Base-by-base conservation (phyloP, 352 stramenopile genomes). In the Blastocystis sp. region DNA sequence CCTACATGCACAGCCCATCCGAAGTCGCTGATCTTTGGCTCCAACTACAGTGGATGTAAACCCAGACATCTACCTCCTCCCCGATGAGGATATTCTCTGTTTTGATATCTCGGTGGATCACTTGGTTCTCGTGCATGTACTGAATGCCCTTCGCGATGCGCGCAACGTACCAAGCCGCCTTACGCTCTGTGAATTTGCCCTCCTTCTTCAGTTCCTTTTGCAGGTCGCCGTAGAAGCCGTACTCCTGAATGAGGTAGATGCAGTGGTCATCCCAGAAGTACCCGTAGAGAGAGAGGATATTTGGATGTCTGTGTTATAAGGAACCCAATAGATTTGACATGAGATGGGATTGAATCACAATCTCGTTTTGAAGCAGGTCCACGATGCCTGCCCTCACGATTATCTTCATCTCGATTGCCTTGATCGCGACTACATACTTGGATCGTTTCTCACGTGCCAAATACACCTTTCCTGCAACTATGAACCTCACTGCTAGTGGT, bases 51-150 rank as follows among this genome's bases (percentile, higher is more conserved):
- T 24, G 21, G 18, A 63, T 24, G 4, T 29, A 9, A 63, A 11
- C 4, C 27, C 44, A 24, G 24, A 21, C 4, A 24, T 18, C 16
- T 48, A 81, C 69, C 40, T 51, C 69, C 29, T 81, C 69, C 1
- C 69, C 69, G 36, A 81, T 61, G 1, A 81, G 36, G 1, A 81
- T 48, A 42, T 81, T 81, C 34, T 81, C 69, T 9, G 69, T 44
- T 29, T 81, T 81, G 4, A 81, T 81, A 61, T 81, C 69, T 32
- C 69, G 46, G 53, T 81, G 69, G 16, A 81, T 63, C 4, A 81
- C 46, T 9, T 57, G 16, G 7, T 46, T 32, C 9, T 42, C 40
- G 36, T 81, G 69, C 69, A 81, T 81, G 69, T 81, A 81, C 4
- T 54, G 24, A 21, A 81, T 40, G 36, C 42, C 69, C 11, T 59